phyloP scores from a whole-genome alignment of 208 protist genomes.

The Leishmania lainsoni region DNA sequence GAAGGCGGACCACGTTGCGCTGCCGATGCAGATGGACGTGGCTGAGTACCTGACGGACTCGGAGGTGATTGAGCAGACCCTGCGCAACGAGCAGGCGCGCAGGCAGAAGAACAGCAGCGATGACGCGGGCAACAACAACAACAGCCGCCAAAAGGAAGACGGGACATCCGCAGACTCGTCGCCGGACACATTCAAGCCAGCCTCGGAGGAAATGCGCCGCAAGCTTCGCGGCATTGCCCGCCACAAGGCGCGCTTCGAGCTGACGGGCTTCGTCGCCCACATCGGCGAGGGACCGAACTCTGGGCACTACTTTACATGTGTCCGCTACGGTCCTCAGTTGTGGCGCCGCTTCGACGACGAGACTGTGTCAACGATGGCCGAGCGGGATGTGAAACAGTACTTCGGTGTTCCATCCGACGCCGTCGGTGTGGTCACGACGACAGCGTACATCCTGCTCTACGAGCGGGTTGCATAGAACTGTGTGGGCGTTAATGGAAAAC shows the following conservation, averaged over 20 bases:
- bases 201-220: conserved; percentile 35
- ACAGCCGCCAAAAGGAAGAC: conserved; percentile 1
- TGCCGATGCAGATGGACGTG: conserved; percentile 88
- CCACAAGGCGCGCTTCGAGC: conserved; percentile 81
- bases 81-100: conserved; percentile 20
- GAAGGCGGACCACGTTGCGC: conserved; percentile 82
- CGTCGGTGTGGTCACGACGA: conserved; percentile 64
- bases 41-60: conserved; percentile 71
- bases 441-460: conserved; percentile 90
- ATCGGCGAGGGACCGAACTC: conserved; percentile 74
- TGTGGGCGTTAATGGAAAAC: background rate
- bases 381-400: conserved; percentile 82
- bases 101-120: conserved; percentile 10
- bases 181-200: conserved; percentile 42
- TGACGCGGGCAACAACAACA: background rate
- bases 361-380: conserved; percentile 69
- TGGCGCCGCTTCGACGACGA: conserved; percentile 93
- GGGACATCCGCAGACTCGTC: background rate
- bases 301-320: conserved; percentile 93
- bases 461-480: conserved; percentile 70
- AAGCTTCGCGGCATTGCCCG: conserved; percentile 59
- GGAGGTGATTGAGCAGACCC: conserved; percentile 28
- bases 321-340: conserved; percentile 68
- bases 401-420: conserved; percentile 79
- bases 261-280: conserved; percentile 92